Evolutionary conservation across 225 moss, liverwort and hornwort species (phyloP).

Genomic region (Polytrichum commune): DNA sequence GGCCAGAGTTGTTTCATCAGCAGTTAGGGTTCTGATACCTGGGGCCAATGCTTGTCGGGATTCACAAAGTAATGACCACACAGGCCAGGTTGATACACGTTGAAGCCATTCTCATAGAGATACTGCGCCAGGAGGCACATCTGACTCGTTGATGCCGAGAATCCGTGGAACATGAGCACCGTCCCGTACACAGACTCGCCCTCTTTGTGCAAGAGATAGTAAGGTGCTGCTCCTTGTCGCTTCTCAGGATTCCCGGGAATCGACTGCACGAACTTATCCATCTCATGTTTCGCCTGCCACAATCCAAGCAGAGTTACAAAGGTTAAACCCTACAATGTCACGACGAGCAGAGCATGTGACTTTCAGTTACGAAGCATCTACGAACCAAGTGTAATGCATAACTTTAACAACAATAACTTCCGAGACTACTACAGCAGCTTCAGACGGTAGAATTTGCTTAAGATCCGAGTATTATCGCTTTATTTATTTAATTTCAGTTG

Average conservation of each 20-base stretch:
- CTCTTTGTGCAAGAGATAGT: constrained; percentile 63
- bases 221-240: constrained; percentile 47
- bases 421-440: too few species aligned
- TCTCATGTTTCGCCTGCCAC: constrained; percentile 45
- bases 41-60: constrained; percentile 70
- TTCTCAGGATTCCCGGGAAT: constrained; percentile 44
- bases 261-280: constrained; percentile 49
- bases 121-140: constrained; percentile 73
- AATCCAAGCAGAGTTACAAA: not conserved
- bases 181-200: constrained; percentile 73
- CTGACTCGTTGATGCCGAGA: constrained; percentile 47
- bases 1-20: too few species aligned
- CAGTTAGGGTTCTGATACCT: constrained; percentile 25
- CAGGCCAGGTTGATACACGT: constrained; percentile 66
- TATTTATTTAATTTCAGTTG: too few species aligned
- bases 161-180: constrained; percentile 69
- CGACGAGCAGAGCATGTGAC: too few species aligned
- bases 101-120: constrained; percentile 72
- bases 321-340: too few species aligned
- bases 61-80: constrained; percentile 58
- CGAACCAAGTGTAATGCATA: too few species aligned
- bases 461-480: too few species aligned
- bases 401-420: too few species aligned
- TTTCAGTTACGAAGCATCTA: too few species aligned
- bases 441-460: too few species aligned